Percentiles rank a stretch among this genome's conserved stretches.
These are phyloP conservation scores for Tardiomyces digboiensis DNA, from an alignment of 1,139 yeast genomes.

Conservation along the genomic window DNA sequence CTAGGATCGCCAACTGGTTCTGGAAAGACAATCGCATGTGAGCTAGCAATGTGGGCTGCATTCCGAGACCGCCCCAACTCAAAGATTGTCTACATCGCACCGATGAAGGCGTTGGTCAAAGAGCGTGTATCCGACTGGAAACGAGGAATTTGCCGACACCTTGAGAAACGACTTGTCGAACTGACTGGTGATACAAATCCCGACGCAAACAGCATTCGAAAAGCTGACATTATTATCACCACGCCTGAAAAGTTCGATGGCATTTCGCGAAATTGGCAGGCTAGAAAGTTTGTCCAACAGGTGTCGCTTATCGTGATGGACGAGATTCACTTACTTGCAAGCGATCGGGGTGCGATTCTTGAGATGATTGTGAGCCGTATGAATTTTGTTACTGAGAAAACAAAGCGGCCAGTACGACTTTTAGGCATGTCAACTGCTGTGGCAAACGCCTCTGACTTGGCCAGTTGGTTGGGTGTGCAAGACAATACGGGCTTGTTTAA, in stretches of 20 bases:
- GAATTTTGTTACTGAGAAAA: constrained; percentile 57
- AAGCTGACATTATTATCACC: constrained; percentile 58
- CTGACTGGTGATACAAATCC: constrained; percentile 40
- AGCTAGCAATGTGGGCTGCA: constrained; percentile 59
- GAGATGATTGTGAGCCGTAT: constrained; percentile 66
- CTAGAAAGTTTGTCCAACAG: constrained; percentile 49
- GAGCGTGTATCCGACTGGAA: constrained; percentile 45
- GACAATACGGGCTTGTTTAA: constrained; percentile 48
- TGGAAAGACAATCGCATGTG: constrained; percentile 68
- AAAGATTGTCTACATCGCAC: constrained; percentile 52
- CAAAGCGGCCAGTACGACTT: constrained; percentile 44
- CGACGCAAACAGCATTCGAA: constrained; percentile 47
- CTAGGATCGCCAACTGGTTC: constrained; percentile 68
- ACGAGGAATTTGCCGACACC: constrained; percentile 38
- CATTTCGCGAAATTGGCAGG: constrained; percentile 75
- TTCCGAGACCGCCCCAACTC: constrained; percentile 44
- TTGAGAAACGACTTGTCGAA: constrained; percentile 35
- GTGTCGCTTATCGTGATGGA: constrained; percentile 66
- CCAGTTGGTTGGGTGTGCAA: constrained; percentile 78
- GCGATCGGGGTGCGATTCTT: constrained; percentile 46
- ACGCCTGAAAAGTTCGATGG: constrained; percentile 74
- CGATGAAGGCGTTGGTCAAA: constrained; percentile 49
- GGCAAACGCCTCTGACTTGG: constrained; percentile 68
- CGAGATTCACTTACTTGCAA: constrained; percentile 65
- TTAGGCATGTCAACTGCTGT: constrained; percentile 62